A percentile compares a stretch with the other conserved stretches of the same genome.
Conservation (phyloP, 176 grass and related monocot genomes). For the Aegilops longissima region DNA sequence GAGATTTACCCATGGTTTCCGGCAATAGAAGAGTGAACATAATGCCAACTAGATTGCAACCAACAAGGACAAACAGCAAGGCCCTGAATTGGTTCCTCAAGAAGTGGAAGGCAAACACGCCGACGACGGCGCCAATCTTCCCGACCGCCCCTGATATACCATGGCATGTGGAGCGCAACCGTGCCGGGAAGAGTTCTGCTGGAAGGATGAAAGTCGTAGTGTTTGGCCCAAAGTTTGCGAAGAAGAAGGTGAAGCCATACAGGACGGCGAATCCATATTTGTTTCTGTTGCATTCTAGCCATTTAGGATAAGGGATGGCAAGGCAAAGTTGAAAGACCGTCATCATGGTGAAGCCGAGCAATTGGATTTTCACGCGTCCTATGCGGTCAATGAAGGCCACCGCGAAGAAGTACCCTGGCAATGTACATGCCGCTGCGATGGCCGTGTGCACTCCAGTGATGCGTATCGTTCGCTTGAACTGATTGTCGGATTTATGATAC, state of each 20-base stretch:
- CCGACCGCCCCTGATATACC: conserved; percentile 50
- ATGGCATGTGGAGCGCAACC: conserved; percentile 59
- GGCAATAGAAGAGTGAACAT: conserved; percentile 50
- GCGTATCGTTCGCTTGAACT: neutral
- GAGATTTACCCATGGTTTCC: conserved; percentile 41
- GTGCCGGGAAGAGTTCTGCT: conserved; percentile 52
- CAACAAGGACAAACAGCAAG: neutral
- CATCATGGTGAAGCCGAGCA: conserved; percentile 62
- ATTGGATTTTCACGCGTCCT: conserved; percentile 49
- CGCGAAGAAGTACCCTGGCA: conserved; percentile 67
- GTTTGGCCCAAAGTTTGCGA: conserved; percentile 75
- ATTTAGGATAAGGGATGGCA: conserved; percentile 53
- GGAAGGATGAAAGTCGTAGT: conserved; percentile 64
- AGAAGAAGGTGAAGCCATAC: conserved; percentile 70
- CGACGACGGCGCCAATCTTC: conserved; percentile 44
- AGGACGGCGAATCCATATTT: conserved; percentile 46
- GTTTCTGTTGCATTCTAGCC: conserved; percentile 25
- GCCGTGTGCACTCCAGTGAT: conserved; percentile 37
- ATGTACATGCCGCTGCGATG: conserved; percentile 30
- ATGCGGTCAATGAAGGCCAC: conserved; percentile 50
- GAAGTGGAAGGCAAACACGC: neutral
- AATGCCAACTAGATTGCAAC: conserved; percentile 41
- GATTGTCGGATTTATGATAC: neutral
- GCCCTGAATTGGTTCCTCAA: neutral
- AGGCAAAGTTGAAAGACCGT: conserved; percentile 57